A percentile compares a stretch with the other conserved stretches of the same genome.
Conservation (phyloP, 2,329 filamentous ascomycete species). For the Hortaea werneckii region DNA sequence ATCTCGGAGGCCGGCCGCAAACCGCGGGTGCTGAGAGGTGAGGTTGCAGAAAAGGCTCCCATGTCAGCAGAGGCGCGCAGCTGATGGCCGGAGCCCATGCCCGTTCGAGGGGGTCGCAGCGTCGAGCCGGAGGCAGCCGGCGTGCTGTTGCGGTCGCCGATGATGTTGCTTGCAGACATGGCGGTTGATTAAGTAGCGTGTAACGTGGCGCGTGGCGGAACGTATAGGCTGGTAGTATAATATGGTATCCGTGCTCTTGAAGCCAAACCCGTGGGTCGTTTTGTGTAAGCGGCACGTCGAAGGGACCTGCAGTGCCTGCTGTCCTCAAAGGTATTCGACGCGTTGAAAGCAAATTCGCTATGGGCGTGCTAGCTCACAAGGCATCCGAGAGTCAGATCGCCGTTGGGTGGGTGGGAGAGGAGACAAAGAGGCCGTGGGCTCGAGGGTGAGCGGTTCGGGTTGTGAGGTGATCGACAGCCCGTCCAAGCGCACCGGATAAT, state of each 20-base stretch:
- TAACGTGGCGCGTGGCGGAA: conserved; percentile 5
- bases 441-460: too few relatives aligned
- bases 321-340: conserved; percentile 61
- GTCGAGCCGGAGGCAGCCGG: conserved; percentile 82
- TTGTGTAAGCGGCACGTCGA: conserved; percentile 20
- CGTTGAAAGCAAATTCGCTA: neutral
- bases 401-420: too few relatives aligned
- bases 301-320: conserved; percentile 73
- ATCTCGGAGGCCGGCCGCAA: conserved; percentile 94
- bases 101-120: conserved; percentile 57
- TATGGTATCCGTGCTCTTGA: neutral
- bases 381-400: neutral
- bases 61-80: conserved; percentile 94
- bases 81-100: conserved; percentile 69
- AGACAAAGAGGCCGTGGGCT: too few relatives aligned
- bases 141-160: conserved; percentile 85
- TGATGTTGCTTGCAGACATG: conserved; percentile 40
- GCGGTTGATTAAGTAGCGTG: conserved; percentile 10
- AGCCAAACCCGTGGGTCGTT: neutral
- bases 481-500: too few relatives aligned
- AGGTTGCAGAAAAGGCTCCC: conserved; percentile 61
- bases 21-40: conserved; percentile 58
- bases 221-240: conserved; percentile 1
- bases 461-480: too few relatives aligned
- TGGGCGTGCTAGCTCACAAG: neutral